These are phyloP conservation scores for Citrus cavaleriei DNA, from an alignment of 345 rosid genomes.

Conservation along the genomic window DNA sequence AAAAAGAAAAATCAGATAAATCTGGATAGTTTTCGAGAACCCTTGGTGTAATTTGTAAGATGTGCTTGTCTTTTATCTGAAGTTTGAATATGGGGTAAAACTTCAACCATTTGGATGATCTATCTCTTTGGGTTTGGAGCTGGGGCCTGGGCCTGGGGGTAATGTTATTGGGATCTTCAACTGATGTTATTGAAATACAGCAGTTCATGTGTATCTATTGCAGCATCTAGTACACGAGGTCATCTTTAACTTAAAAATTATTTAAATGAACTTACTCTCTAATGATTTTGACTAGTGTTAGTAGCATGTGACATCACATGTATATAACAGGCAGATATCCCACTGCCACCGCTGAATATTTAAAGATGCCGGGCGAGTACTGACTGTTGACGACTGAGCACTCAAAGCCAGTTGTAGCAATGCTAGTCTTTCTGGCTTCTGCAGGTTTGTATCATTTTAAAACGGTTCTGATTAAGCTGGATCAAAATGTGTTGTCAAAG, in stretches of 20 bases:
- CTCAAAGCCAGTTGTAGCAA: neutral
- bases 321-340: neutral
- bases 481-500: neutral
- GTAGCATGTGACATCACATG: conserved; percentile 21
- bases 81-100: neutral
- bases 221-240: neutral
- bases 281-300: conserved; percentile 2
- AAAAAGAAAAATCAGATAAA: neutral
- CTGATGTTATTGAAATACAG: neutral
- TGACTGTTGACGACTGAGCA: too few relatives aligned
- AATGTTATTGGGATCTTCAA: neutral
- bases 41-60: neutral
- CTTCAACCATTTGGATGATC: neutral
- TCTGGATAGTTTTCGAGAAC: neutral
- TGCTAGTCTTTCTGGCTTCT: neutral
- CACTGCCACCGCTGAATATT: neutral
- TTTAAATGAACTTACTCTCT: neutral
- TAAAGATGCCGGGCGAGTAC: neutral
- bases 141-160: neutral
- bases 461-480: neutral
- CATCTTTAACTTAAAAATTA: neutral
- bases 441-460: neutral
- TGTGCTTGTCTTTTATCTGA: neutral
- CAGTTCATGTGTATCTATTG: neutral
- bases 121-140: neutral